Conservation (phyloP, 176 grass and related monocot species). For the Carex cristatella region DNA sequence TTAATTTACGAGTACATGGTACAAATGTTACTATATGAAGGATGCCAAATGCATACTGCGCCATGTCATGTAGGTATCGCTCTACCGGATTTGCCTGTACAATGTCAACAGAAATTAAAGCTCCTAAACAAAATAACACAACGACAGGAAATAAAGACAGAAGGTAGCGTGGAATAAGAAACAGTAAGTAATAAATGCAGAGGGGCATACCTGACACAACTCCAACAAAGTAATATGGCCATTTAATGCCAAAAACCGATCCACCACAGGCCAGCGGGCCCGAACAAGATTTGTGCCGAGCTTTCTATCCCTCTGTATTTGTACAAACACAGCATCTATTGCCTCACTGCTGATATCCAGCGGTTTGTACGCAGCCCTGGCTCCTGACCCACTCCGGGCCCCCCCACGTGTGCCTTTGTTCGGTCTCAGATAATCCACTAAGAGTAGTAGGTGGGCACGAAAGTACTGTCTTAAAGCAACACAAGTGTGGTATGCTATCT, state of each 20-base stretch:
- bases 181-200: neutral
- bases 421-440: conserved; percentile 89
- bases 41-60: conserved; percentile 91
- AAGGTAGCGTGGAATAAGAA: neutral
- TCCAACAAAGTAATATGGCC: conserved; percentile 89
- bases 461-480: conserved; percentile 92
- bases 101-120: conserved; percentile 20
- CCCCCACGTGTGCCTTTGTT: conserved; percentile 77
- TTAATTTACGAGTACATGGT: conserved; percentile 66
- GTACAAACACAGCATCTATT: conserved; percentile 82
- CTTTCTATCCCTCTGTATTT: conserved; percentile 92
- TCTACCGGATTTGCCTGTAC: conserved; percentile 70
- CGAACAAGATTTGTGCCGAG: conserved; percentile 82
- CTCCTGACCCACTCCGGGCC: conserved; percentile 66
- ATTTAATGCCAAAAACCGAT: conserved; percentile 79
- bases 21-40: conserved; percentile 93
- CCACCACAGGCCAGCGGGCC: conserved; percentile 69
- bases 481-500: conserved; percentile 93
- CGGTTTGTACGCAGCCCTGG: conserved; percentile 79
- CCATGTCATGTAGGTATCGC: conserved; percentile 82
- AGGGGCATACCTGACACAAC: conserved; percentile 68
- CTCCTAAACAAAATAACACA: conserved; percentile 22
- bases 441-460: conserved; percentile 81
- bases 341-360: conserved; percentile 88
- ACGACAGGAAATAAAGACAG: neutral